phyloP scores from a whole-genome alignment of 2,329 filamentous ascomycete genomes.

The Atkinsonella texensis region DNA sequence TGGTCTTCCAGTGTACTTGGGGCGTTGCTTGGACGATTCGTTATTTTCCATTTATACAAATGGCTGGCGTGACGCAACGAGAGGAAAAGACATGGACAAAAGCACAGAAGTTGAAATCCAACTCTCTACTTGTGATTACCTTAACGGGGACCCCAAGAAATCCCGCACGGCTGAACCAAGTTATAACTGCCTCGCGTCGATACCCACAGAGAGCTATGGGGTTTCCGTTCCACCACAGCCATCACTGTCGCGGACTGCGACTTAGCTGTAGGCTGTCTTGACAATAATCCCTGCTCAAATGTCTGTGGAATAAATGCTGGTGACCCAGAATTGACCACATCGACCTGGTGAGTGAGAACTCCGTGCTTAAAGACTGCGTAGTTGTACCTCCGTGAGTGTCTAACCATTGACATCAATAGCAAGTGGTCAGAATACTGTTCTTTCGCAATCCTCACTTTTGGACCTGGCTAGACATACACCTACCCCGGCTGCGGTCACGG shows the following conservation, averaged over 20 bases:
- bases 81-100: neutral
- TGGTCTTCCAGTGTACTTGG: neutral
- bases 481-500: constrained; percentile 22
- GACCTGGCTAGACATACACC: constrained; percentile 20
- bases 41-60: neutral
- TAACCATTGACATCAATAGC: constrained; percentile 6
- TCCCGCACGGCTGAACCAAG: constrained; percentile 20
- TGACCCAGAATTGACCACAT: constrained; percentile 16
- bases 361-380: neutral
- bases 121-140: constrained; percentile 19
- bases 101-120: neutral
- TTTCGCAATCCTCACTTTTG: constrained; percentile 19
- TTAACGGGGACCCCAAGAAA: constrained; percentile 17
- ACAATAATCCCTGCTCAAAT: constrained; percentile 17
- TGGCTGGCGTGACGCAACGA: neutral
- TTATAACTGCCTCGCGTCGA: constrained; percentile 26
- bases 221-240: constrained; percentile 26
- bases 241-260: constrained; percentile 25
- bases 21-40: neutral
- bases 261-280: constrained; percentile 24
- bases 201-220: constrained; percentile 22
- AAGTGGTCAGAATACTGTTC: constrained; percentile 18
- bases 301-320: constrained; percentile 19
- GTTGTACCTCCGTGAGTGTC: neutral
- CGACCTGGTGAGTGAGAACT: constrained; percentile 20